Conservation (phyloP, 2,329 filamentous ascomycete genomes). For the Paecilomyces fulvus region DNA sequence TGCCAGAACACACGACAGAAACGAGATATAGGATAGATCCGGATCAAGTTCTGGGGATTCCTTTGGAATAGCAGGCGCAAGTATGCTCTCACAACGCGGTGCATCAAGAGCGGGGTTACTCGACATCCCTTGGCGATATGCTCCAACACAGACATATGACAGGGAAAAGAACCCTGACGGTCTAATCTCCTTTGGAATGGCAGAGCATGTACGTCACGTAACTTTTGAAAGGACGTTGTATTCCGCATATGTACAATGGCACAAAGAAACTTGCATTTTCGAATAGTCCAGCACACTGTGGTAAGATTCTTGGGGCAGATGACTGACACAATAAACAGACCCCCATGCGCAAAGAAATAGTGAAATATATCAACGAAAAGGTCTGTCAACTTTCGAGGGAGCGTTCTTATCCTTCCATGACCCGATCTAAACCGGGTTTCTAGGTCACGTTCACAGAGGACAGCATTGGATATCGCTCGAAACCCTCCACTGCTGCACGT, state of each 20-base stretch:
- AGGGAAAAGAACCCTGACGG: slow-evolving; percentile 21
- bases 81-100: slow-evolving; percentile 21
- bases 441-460: slow-evolving; percentile 23
- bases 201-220: slow-evolving; percentile 23
- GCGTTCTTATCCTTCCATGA: not conserved
- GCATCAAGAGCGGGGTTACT: slow-evolving; percentile 14
- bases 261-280: not conserved
- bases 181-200: slow-evolving; percentile 27
- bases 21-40: not conserved
- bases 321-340: slow-evolving; percentile 13
- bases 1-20: not conserved
- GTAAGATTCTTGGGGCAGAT: not conserved
- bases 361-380: slow-evolving; percentile 31
- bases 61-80: not conserved
- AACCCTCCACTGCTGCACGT: slow-evolving; percentile 26
- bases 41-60: not conserved
- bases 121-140: slow-evolving; percentile 19
- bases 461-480: slow-evolving; percentile 35
- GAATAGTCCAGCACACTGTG: not conserved
- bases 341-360: slow-evolving; percentile 29
- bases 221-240: not conserved
- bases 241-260: not conserved
- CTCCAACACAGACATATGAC: slow-evolving; percentile 17
- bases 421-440: not conserved
- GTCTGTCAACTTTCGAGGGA: slow-evolving; percentile 6